Percentiles rank a stretch among this genome's conserved stretches.
These are phyloP conservation scores for Forsythia suspensa DNA, from an alignment of 257 asterid species.

Conservation along the genomic window DNA sequence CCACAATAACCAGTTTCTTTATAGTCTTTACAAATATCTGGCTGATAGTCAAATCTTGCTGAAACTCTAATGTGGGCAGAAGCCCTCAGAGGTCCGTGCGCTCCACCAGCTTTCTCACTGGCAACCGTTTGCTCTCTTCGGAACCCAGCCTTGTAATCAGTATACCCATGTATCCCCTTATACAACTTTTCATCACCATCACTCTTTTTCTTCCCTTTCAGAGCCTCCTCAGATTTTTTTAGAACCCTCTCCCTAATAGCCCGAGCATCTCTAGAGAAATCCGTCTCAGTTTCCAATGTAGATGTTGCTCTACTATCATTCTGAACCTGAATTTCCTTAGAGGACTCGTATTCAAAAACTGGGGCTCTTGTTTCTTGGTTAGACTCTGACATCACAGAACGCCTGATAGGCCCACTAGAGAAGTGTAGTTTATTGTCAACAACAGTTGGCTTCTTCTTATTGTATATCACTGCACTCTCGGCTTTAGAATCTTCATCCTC, in stretches of 20 bases:
- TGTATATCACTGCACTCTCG: constrained; percentile 43
- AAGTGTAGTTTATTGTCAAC: constrained; percentile 63
- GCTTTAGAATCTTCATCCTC: constrained; percentile 55
- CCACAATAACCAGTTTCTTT: constrained; percentile 98
- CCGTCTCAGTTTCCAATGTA: constrained; percentile 85
- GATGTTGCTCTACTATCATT: constrained; percentile 84
- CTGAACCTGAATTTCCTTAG: constrained; percentile 76
- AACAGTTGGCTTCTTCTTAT: constrained; percentile 54
- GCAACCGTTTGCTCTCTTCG: constrained; percentile 86
- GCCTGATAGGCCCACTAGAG: constrained; percentile 59
- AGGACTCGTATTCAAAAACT: constrained; percentile 71
- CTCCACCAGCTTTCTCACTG: constrained; percentile 91
- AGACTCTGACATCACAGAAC: constrained; percentile 30
- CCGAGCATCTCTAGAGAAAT: constrained; percentile 80
- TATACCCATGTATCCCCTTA: constrained; percentile 80
- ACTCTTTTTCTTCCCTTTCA: constrained; percentile 67
- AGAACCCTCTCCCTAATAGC: constrained; percentile 80
- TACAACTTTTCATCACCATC: constrained; percentile 61
- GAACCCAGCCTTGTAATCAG: constrained; percentile 93
- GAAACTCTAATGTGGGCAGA: constrained; percentile 94
- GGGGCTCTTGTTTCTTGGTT: constrained; percentile 40
- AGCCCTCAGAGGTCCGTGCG: constrained; percentile 93
- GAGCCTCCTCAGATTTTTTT: constrained; percentile 63
- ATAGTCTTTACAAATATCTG: constrained; percentile 92
- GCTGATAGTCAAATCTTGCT: constrained; percentile 95